phyloP scores from a whole-genome alignment of 306 rosid genomes.

The Luffa aegyptiaca region DNA sequence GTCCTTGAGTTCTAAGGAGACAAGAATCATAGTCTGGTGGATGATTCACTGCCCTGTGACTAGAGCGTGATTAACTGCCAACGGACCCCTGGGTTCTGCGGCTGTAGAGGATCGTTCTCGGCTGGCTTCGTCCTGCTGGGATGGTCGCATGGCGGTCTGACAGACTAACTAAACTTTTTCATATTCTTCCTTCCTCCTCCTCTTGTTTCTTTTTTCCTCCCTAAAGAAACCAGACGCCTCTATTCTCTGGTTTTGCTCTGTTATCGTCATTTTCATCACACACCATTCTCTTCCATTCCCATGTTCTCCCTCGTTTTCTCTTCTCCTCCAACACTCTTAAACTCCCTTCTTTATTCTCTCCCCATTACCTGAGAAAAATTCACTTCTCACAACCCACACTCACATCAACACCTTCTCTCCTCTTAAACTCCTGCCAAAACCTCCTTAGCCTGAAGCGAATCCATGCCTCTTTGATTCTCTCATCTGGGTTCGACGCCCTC shows the following conservation, averaged over 20 bases:
- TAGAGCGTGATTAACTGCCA: no score
- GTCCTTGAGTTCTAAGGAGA: neutral
- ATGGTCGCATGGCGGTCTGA: slow-evolving; percentile 9
- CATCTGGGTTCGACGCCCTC: slow-evolving; percentile 12
- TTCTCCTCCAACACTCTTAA: neutral
- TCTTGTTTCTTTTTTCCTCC: neutral
- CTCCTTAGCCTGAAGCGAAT: slow-evolving; percentile 18
- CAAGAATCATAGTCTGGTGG: slow-evolving; percentile 17
- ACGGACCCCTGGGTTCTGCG: no score
- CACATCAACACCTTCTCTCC: neutral
- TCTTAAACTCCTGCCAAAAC: slow-evolving; percentile 18
- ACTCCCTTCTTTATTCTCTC: slow-evolving; percentile 22
- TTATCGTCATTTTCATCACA: neutral
- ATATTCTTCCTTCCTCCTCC: neutral
- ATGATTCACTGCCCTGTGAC: neutral
- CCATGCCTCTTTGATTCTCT: slow-evolving; percentile 27
- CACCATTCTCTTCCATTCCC: neutral
- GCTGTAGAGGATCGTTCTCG: slow-evolving; percentile 13
- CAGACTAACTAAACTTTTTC: neutral
- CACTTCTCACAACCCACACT: neutral
- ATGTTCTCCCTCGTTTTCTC: slow-evolving; percentile 21
- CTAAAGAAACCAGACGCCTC: neutral
- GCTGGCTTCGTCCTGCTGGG: neutral
- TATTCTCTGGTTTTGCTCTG: neutral
- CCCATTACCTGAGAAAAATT: slow-evolving; percentile 36